Base-by-base conservation (phyloP, 176 grass and related monocot genomes). In the maize (Zea mays) region DNA sequence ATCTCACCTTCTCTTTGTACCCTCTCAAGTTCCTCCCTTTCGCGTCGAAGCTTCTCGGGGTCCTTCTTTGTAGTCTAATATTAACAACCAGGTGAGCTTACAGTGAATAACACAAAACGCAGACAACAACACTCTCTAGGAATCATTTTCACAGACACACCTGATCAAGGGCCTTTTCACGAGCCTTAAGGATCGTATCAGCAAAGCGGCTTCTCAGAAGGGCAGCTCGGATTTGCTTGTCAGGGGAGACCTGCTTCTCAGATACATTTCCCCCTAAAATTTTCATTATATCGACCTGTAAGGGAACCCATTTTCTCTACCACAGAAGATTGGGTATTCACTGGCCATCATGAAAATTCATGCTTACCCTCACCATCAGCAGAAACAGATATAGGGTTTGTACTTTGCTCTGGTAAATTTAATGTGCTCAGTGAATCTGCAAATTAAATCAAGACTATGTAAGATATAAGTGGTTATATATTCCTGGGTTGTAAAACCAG, bases 161-260 rank as follows among this genome's bases (percentile, higher is more conserved):
- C 96, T 99, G 96, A 67, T 99, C 89, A 72, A 99, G 92, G 59
- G 89, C 68, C 84, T 99, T 99, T 79, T 99, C 96, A 69, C 75
- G 96, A 81, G 96, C 96, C 82, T 99, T 99, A 56, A 99, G 85
- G 87, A 99, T 99, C 42, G 96, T 99, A 85, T 99, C 96, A 61
- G 88, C 96, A 89, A 99, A 99, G 64, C 96, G 96, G 45, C 64
- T 75, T 88, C 34, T 88, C 83, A 99, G 71, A 74, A 96, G 51
- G 69, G 96, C 96, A 14, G 88, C 92, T 74, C 96, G 80, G 81
- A 95, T 90, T 45, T 90, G 76, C 80, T 93, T 94, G 67, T 66
- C 88, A 80, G 90, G 81, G 61, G 83, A 86, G 64, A 82, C 90
- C 50, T 86, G 81, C 77, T 89, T 91, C 72, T 97, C 86, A 73